Conservation (phyloP, 139 green algal species). For the Auxenochlorella pyrenoidosa region DNA sequence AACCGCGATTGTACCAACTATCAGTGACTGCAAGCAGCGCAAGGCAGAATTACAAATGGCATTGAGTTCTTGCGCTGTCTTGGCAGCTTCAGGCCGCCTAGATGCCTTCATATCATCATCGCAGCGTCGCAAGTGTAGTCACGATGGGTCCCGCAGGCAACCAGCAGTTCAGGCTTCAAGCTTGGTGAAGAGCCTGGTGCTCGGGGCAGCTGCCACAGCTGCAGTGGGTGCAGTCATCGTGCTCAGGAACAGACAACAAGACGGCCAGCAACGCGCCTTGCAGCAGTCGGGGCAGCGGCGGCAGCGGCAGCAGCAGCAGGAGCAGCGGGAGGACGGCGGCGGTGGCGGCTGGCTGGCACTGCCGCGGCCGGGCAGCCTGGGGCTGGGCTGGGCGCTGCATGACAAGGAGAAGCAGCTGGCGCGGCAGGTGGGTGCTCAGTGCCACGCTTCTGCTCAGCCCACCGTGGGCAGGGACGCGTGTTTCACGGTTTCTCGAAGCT, state of each 20-base stretch:
- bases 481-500: too few species aligned
- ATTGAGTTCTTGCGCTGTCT: too few species aligned
- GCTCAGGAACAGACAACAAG: conserved; percentile 8
- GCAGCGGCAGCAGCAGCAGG: neutral
- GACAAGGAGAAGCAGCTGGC: conserved; percentile 18
- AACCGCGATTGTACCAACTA: too few species aligned
- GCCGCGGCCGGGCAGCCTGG: neutral
- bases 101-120: too few species aligned
- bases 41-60: too few species aligned
- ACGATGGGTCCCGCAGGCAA: neutral
- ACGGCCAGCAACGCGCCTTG: neutral
- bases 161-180: neutral
- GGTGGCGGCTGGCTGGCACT: neutral
- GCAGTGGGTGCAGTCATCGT: neutral
- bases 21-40: too few species aligned
- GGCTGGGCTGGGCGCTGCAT: neutral
- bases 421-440: neutral
- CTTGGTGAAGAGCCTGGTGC: neutral
- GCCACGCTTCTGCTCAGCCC: too few species aligned
- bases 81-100: too few species aligned
- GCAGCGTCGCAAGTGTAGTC: too few species aligned
- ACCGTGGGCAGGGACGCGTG: too few species aligned
- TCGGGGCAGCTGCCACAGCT: neutral
- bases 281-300: neutral
- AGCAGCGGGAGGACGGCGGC: neutral